phyloP scores from a whole-genome alignment of 352 stramenopile genomes.

The Blastocystis sp. region DNA sequence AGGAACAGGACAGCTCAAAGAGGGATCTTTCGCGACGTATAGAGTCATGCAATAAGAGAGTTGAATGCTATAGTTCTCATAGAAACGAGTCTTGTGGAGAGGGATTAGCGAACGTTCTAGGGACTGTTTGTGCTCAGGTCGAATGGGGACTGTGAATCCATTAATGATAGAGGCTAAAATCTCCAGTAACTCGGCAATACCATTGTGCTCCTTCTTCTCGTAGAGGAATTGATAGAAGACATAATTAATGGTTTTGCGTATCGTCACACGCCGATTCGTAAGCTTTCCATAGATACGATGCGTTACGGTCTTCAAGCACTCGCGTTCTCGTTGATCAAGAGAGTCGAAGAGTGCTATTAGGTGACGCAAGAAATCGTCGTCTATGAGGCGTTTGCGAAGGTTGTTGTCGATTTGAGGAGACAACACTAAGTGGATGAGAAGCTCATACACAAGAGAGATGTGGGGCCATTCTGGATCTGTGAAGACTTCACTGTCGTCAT shows the following conservation, averaged over 20 bases:
- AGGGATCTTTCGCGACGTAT: slow-evolving; percentile 98
- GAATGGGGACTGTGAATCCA: slow-evolving; percentile 97
- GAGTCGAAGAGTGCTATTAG: slow-evolving; percentile 92
- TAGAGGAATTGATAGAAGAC: slow-evolving; percentile 98
- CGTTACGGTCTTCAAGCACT: slow-evolving; percentile 98
- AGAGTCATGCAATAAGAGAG: slow-evolving; percentile 98
- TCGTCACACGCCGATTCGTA: slow-evolving; percentile 95
- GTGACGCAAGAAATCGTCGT: slow-evolving; percentile 91
- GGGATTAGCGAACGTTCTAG: slow-evolving; percentile 89
- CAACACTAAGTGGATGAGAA: slow-evolving; percentile 96
- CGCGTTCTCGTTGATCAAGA: slow-evolving; percentile 93
- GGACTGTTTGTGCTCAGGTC: slow-evolving; percentile 93
- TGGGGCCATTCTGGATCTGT: slow-evolving; percentile 94
- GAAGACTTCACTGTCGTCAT: slow-evolving; percentile 94
- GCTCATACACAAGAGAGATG: slow-evolving; percentile 96
- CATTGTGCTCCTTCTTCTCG: slow-evolving; percentile 88
- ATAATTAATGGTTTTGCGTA: slow-evolving; percentile 93
- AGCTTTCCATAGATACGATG: slow-evolving; percentile 99
- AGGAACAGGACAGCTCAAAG: slow-evolving; percentile 87
- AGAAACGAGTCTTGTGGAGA: slow-evolving; percentile 94
- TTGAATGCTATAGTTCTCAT: slow-evolving; percentile 95
- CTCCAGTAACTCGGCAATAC: slow-evolving; percentile 93
- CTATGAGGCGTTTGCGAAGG: slow-evolving; percentile 88
- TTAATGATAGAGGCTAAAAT: slow-evolving; percentile 99
- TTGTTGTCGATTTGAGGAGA: slow-evolving; percentile 94